Percentiles rank a stretch among this genome's conserved stretches.
phyloP scores from a whole-genome alignment of 768 basidiomycete species.

The Lentinus tigrinus region DNA sequence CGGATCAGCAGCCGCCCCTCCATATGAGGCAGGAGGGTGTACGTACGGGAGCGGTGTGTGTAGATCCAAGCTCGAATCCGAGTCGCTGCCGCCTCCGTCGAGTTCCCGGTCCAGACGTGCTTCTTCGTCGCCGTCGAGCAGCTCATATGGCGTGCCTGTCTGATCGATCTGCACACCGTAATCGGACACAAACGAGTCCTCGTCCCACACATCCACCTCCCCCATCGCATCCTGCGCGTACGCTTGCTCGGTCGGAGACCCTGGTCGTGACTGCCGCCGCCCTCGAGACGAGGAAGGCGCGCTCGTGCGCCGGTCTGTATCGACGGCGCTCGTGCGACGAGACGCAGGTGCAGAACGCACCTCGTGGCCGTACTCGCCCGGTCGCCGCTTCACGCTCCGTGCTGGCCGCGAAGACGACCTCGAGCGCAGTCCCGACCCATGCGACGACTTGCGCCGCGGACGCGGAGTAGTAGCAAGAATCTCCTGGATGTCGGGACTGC shows the following conservation, averaged over 20 bases:
- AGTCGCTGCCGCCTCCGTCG: conserved; percentile 30
- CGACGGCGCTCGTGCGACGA: conserved; percentile 6
- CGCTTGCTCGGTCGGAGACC: conserved; percentile 17
- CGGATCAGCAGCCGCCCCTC: not conserved
- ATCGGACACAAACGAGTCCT: conserved; percentile 28
- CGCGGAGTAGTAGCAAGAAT: conserved; percentile 34
- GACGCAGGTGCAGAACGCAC: conserved; percentile 6
- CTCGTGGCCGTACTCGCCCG: conserved; percentile 16
- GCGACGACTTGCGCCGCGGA: conserved; percentile 27
- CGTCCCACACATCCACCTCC: conserved; percentile 24
- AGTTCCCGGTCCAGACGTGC: conserved; percentile 25
- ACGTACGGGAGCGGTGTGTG: conserved; percentile 41
- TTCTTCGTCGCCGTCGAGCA: conserved; percentile 26
- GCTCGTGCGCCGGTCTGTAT: conserved; percentile 4
- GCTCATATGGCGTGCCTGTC: conserved; percentile 22
- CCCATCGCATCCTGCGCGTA: conserved; percentile 15
- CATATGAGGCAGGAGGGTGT: not conserved
- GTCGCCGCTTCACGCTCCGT: conserved; percentile 17
- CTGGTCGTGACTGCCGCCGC: not conserved
- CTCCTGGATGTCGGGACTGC: conserved; percentile 33
- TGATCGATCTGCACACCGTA: conserved; percentile 30
- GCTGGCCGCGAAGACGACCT: conserved; percentile 25
- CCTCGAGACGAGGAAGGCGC: not conserved
- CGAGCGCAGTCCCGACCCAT: conserved; percentile 19
- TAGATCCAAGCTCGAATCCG: conserved; percentile 37